Evolutionary conservation across 2,329 filamentous ascomycete species (phyloP), one percentile per base, ranked within the genome.

Genomic region (Plenodomus biglobosus): DNA sequence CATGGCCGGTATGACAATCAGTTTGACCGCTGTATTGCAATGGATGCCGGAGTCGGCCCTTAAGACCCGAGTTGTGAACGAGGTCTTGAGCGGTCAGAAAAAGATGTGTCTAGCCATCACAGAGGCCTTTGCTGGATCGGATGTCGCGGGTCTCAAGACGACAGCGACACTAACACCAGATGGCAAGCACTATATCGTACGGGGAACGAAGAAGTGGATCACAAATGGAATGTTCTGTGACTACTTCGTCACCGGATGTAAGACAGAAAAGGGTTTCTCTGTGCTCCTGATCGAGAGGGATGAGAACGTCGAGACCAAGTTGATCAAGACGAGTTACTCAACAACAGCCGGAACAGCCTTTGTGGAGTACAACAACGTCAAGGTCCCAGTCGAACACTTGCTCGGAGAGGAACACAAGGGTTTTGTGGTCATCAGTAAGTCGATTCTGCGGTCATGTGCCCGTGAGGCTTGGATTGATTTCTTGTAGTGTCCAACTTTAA

Each of bases 101-200:
- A 92, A 92, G 79, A 90, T 94, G 68, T 92, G 87, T 66, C 78
- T 95, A 2, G 90, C 90, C 44, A 90, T 95, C 65, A 94, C 90
- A 1, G 90, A 95, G 73, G 90, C 90, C 0, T 94, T 95, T 72
- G 90, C 90, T 15, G 90, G 90, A 13, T 86, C 82, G 32, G 90
- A 95, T 69, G 90, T 95, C 3, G 88, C 90, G 13, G 85, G 87
- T 15, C 77, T 95, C 32, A 80, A 87, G 53, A 94, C 90, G 0
- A 94, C 88, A 0, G 89, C 88, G 1, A 65, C 53, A 19, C 62
- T 70, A 46, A 68, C 69, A 8, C 57, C 64, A 8, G 71, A 74
- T 46, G 71, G 71, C 38, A 72, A 73, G 58, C 65, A 70, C 53
- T 92, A 88, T 69, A 80, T 81, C 56, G 77, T 83, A 44, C 86